Base-by-base conservation (phyloP, 2,329 filamentous ascomycete genomes). In the Capronia americana region DNA sequence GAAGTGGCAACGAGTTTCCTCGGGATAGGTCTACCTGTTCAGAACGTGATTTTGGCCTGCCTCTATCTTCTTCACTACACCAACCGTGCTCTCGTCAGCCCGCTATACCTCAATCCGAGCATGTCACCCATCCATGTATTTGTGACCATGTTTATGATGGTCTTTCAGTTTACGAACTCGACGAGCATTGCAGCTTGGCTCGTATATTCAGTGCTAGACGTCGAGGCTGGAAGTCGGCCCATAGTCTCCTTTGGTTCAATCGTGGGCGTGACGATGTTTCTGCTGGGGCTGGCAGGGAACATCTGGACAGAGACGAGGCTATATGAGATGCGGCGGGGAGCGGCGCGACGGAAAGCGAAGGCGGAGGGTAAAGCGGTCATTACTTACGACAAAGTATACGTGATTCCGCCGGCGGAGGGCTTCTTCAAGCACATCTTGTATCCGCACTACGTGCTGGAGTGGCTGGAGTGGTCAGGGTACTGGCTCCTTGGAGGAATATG, bases 361-460 rank as follows among this genome's bases (percentile, higher is more conserved):
- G 69, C 70, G 38, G 67, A 70, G 44, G 74, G 69, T 65, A 78
- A 73, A 54, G 73, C 73, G 10, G 77, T 79, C 53, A 79, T 84
- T 66, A 83, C 82, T 17, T 88, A 91, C 68, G 86, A 91, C 54
- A 96, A 95, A 80, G 87, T 96, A 68, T 98, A 98, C 77, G 88
- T 91, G 80, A 86, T 99, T 60, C 95, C 81, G n/a, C 79, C 95
- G 0, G 83, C 92, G 74, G 90, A 90, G 58, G 93, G 93, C 0
- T 20, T 58, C 10, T 99, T 98, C 79, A 84, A 85, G 71, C 90
- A 88, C 74, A 86, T 97, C 75, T 84, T 98, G 66, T 97, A 90
- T 78, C 93, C 95, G 71, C 95, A 99, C 77, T 99, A 97, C 78
- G 83, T 96, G n/a, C 91, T 90, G 75, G 95, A 99, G 81, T 99